Percentiles rank a stretch among this genome's conserved stretches.
Evolutionary conservation across 106 monocot genomes (phyloP).

Genomic region (Apostasia shenzhenica): DNA sequence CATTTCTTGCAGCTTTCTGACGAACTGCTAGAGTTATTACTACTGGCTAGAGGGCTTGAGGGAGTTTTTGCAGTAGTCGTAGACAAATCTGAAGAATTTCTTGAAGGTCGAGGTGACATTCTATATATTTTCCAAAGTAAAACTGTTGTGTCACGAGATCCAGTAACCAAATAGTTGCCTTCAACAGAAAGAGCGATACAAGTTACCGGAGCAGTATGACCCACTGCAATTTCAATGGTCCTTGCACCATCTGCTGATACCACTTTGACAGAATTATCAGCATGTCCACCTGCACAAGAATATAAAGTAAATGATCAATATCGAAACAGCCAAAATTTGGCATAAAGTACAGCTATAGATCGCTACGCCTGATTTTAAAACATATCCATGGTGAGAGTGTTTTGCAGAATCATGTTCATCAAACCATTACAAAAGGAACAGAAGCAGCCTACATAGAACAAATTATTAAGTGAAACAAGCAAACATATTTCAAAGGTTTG

Average conservation of each 20-base stretch:
- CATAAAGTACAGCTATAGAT: neutral
- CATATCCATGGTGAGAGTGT: too few species aligned
- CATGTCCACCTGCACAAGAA: constrained; percentile 70
- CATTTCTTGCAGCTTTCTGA: constrained; percentile 23
- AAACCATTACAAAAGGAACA: too few species aligned
- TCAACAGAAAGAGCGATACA: constrained; percentile 74
- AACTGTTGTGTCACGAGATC: constrained; percentile 82
- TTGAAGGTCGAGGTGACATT: constrained; percentile 17
- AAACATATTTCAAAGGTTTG: too few species aligned
- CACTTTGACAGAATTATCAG: constrained; percentile 83
- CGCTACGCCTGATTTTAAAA: too few species aligned
- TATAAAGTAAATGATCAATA: neutral
- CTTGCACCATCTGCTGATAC: constrained; percentile 78
- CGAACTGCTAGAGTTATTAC: constrained; percentile 17
- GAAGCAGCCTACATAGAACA: too few species aligned
- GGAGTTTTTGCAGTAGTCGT: constrained; percentile 25
- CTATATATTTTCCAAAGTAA: constrained; percentile 84
- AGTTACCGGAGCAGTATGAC: constrained; percentile 74
- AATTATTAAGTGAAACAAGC: too few species aligned
- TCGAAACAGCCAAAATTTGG: neutral
- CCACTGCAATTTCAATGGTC: constrained; percentile 77
- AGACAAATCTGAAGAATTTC: constrained; percentile 28
- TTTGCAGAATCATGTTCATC: too few species aligned
- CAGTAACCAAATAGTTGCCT: constrained; percentile 73
- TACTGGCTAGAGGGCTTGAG: constrained; percentile 33